These are phyloP conservation scores for Nicotiana knightiana DNA, from an alignment of 257 asterid genomes.

Conservation along the genomic window DNA sequence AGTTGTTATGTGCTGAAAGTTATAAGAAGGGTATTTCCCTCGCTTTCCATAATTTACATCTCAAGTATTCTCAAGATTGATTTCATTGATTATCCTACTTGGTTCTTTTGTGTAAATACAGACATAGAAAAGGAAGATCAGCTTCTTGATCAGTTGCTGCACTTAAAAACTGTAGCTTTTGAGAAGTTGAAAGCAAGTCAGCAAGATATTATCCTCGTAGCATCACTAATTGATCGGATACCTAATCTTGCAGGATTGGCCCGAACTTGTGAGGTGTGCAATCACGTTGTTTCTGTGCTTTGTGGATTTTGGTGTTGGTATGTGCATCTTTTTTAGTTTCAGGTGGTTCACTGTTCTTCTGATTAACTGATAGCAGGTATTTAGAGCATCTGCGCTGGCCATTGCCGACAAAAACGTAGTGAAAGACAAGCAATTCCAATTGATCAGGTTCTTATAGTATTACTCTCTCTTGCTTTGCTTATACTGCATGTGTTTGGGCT, in stretches of 20 bases:
- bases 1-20: background rate
- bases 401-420: slow-evolving; percentile 66
- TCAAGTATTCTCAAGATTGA: background rate
- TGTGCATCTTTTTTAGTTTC: background rate
- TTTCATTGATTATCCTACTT: background rate
- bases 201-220: slow-evolving; percentile 67
- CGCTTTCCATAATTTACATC: background rate
- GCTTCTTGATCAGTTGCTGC: slow-evolving; percentile 67
- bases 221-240: slow-evolving; percentile 87
- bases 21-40: background rate
- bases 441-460: slow-evolving; percentile 57
- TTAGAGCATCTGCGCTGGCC: slow-evolving; percentile 74
- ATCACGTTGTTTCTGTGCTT: background rate
- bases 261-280: slow-evolving; percentile 81
- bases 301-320: background rate
- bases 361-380: slow-evolving; percentile 40
- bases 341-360: background rate
- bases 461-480: background rate
- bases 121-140: slow-evolving; percentile 73
- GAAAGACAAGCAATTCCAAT: slow-evolving; percentile 94
- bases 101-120: slow-evolving; percentile 22
- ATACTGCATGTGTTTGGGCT: background rate
- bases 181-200: slow-evolving; percentile 60
- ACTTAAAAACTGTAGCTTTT: slow-evolving; percentile 47
- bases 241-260: slow-evolving; percentile 99